Base-by-base conservation (phyloP, 202 grass and related monocot genomes). In the Zoysia matrella region DNA sequence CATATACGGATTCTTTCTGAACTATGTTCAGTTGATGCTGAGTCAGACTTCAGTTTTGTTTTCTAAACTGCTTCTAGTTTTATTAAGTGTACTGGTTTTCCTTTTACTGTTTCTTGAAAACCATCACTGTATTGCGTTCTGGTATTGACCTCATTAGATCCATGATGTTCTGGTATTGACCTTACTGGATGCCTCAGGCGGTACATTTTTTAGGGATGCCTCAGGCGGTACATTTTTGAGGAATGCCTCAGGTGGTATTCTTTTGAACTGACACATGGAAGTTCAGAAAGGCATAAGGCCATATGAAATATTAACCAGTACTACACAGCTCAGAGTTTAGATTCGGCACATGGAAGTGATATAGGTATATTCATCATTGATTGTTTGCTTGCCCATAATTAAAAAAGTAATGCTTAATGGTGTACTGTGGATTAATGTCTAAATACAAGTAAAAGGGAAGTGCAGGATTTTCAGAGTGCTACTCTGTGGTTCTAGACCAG, bases 11-110 rank as follows among this genome's bases (percentile, higher is more conserved):
- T 67, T 40, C 4, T 67, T 71, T 1, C 6, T 57, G 55, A 64
- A 61, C 39, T 84, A 68, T 86, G 52, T 69, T 73, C 10, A 41
- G 42, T 78, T 72, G 49, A 62, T 3, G 61, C 60, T 60, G 80
- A 80, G 6, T 79, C 30, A 57, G 65, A 56, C 65, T 6, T 70
- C 56, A 52, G 9, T 71, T 58, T 87, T 80, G 16, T 40, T 68
- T 78, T 11, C 13, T 7, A 41, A 86, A 51, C 13, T 73, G 49
- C 54, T 45, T 74, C 45, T 75, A n/a, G 10, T 63, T 62, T 5
- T 15, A 70, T 71, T 40, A 16, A 82, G 30, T 84, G 36, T 72
- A 60, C 12, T 49, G 47, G 46, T 43, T 6, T 30, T 7, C 10
- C 50, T 44, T 22, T 84, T 73, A 11, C 8, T 75, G 7, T 47